Conservation (phyloP, 2,329 filamentous ascomycete genomes). For the Didymella pomorum region DNA sequence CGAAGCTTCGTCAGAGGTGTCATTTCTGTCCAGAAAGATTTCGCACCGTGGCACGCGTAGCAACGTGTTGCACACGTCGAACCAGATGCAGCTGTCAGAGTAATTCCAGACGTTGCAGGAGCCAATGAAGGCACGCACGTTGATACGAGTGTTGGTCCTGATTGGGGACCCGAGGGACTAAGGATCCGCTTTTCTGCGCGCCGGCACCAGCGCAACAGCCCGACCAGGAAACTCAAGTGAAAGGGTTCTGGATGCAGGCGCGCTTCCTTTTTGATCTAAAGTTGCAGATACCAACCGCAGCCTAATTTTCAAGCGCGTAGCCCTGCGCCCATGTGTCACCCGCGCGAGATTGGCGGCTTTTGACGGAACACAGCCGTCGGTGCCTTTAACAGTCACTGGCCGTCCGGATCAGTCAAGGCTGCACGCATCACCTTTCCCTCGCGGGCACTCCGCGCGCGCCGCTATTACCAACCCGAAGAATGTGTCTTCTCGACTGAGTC, state of each 20-base stretch:
- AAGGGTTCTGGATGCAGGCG: slow-evolving; percentile 19
- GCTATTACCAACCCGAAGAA: slow-evolving; percentile 22
- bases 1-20: slow-evolving; percentile 20
- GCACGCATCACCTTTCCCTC: slow-evolving; percentile 23
- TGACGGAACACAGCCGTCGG: slow-evolving; percentile 19
- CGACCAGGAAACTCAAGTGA: slow-evolving; percentile 23
- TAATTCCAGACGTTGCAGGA: slow-evolving; percentile 7
- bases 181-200: slow-evolving; percentile 14
- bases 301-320: slow-evolving; percentile 17
- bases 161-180: slow-evolving; percentile 14
- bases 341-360: slow-evolving; percentile 19
- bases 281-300: slow-evolving; percentile 18
- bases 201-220: slow-evolving; percentile 16
- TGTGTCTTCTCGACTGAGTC: slow-evolving; percentile 23
- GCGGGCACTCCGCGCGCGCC: slow-evolving; percentile 29
- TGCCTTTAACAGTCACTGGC: slow-evolving; percentile 29
- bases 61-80: slow-evolving; percentile 16
- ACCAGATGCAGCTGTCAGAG: slow-evolving; percentile 15
- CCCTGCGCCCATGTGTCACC: slow-evolving; percentile 26
- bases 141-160: slow-evolving; percentile 13
- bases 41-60: slow-evolving; percentile 23
- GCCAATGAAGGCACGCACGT: slow-evolving; percentile 25
- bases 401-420: slow-evolving; percentile 28
- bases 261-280: slow-evolving; percentile 17
- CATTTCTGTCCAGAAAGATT: slow-evolving; percentile 20